These are phyloP conservation scores for Mortierella sp. DNA, from an alignment of 371 early-diverging fungal genomes.

Conservation along the genomic window DNA sequence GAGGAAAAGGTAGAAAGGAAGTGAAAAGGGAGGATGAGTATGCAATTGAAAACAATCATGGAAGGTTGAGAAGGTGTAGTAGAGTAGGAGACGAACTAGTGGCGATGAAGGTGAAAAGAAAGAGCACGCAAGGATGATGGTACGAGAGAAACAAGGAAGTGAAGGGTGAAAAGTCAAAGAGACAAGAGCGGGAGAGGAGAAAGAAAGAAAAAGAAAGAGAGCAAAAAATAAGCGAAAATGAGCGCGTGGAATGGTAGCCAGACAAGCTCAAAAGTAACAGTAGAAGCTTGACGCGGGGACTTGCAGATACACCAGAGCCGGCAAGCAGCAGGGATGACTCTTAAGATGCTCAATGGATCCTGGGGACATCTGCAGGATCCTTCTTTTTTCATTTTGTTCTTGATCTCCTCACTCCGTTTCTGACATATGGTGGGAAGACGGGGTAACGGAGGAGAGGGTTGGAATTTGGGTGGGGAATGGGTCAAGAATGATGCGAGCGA, in stretches of 20 bases:
- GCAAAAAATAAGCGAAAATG: conserved; percentile 15
- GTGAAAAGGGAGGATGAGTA: conserved; percentile 13
- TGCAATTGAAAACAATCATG: conserved; percentile 11
- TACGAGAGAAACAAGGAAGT: not conserved
- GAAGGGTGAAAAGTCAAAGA: not conserved
- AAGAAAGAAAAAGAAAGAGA: conserved; percentile 6
- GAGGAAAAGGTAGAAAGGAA: conserved; percentile 24
- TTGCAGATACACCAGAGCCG: not conserved
- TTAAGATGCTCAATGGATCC: not conserved
- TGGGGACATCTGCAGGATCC: not conserved
- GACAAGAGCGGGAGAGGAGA: conserved; percentile 7
- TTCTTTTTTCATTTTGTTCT: not conserved
- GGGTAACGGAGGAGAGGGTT: not conserved
- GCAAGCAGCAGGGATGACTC: conserved; percentile 2
- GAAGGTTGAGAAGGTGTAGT: conserved; percentile 9
- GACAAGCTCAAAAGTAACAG: not conserved
- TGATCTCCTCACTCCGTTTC: not conserved
- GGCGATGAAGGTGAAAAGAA: not conserved
- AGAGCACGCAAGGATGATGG: conserved; percentile 7
- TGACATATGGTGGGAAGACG: not conserved
- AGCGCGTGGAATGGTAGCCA: conserved; percentile 14
- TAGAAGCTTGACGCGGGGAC: not conserved
- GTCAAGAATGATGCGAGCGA: not conserved
- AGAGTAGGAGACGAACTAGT: not conserved
- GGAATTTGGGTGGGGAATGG: not conserved